Conservation (phyloP, 148 eudicot genomes). For the Vaccinium vitisidaea region DNA sequence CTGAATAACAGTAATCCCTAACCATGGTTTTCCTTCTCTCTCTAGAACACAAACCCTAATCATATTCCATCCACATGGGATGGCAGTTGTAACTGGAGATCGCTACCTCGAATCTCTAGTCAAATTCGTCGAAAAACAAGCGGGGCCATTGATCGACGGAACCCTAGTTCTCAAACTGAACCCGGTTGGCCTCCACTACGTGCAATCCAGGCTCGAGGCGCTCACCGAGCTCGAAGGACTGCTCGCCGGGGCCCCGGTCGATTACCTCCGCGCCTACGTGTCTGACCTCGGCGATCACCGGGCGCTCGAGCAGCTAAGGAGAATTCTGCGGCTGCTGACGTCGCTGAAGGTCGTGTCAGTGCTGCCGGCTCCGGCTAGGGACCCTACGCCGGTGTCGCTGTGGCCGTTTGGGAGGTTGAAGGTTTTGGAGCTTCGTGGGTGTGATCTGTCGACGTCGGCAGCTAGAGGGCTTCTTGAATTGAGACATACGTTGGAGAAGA, state of each 20-base stretch:
- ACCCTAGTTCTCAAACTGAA: constrained; percentile 61
- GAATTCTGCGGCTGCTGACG: constrained; percentile 67
- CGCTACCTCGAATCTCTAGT: constrained; percentile 80
- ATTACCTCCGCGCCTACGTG: constrained; percentile 84
- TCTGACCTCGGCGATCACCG: constrained; percentile 93
- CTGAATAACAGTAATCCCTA: neutral
- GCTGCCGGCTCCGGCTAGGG: constrained; percentile 51
- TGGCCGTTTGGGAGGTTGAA: constrained; percentile 66
- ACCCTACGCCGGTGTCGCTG: constrained; percentile 72
- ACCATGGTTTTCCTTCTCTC: neutral
- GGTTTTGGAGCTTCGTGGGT: constrained; percentile 91
- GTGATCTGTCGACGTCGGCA: constrained; percentile 79
- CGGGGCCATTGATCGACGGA: constrained; percentile 64
- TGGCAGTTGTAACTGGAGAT: constrained; percentile 82
- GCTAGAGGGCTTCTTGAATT: constrained; percentile 78
- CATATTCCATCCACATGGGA: constrained; percentile 3
- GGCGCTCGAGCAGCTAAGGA: constrained; percentile 78
- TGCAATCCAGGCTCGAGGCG: constrained; percentile 79
- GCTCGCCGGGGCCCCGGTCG: constrained; percentile 84
- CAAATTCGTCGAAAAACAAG: constrained; percentile 63
- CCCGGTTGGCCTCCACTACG: constrained; percentile 84
- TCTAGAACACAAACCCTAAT: neutral
- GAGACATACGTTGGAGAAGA: constrained; percentile 82
- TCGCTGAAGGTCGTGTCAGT: constrained; percentile 69
- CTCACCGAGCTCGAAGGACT: constrained; percentile 71